Base-by-base conservation (phyloP, 345 rosid genomes). In the Euphorbia lathyris region DNA sequence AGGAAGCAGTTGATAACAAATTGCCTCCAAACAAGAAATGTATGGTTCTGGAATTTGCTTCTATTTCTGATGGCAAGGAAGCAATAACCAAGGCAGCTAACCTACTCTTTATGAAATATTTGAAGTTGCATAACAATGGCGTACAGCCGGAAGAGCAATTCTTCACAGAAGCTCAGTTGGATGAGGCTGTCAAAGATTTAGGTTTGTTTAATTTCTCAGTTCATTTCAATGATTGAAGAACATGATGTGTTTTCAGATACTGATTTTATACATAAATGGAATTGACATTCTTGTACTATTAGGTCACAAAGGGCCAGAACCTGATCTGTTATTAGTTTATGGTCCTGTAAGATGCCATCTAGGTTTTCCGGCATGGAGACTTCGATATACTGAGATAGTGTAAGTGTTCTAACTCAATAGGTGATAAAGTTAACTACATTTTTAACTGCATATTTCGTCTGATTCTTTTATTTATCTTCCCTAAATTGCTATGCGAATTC, bases 351-450 rank as follows among this genome's bases (percentile, higher is more conserved):
- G 96, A 82, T 87, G 97, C 81, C 97, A 90, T 73, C 84, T 82
- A 25, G 99, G 99, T 74, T 95, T 95, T 76, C 98, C 99, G 10
- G 86, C 96, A 6, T 92, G 99, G 99, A 83, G 97, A 84, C 80
- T 92, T 63, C 88, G 86, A 67, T 95, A 90, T 63, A 86, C 98
- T 0, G 98, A 95, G 92, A 90, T 95, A 64, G 68, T 85, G 97
- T 92, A 73, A 63, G 90, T 81, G 27, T 56, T 84, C 72, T 56
- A 23, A 34, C 59, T 60, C 22, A 9, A 63, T 60, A 42, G 26
- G 32, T 8, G 42, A 62, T 51, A 20, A 40, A 74, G 57, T 61
- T 56, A 55, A 60, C 34, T 58, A n/a, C n/a, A n/a, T n/a, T n/a
- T n/a, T 42, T 42, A 42, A 42, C 47, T 9, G 47, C 47, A 42